Conservation (phyloP, 1,139 yeast species). For the Lodderomyces elongisporus region DNA sequence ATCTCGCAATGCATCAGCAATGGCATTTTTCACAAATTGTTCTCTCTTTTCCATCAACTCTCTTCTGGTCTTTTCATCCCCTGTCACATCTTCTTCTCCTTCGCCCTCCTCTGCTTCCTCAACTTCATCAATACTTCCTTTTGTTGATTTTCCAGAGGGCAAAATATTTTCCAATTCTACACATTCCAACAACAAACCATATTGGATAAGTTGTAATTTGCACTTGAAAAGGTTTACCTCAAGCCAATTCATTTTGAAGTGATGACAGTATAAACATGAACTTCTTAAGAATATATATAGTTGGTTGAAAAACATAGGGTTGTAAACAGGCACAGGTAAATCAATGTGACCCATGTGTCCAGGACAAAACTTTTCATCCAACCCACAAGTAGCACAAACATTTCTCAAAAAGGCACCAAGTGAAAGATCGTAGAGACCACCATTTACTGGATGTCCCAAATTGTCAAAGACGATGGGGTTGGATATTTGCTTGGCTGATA, state of each 20-base stretch:
- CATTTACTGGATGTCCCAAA: constrained; percentile 89
- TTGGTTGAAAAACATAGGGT: constrained; percentile 90
- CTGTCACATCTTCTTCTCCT: constrained; percentile 9
- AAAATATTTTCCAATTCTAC: constrained; percentile 64
- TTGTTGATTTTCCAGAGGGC: constrained; percentile 26
- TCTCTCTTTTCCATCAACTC: constrained; percentile 59
- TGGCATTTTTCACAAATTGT: constrained; percentile 62
- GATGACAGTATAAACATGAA: constrained; percentile 86
- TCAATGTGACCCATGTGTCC: constrained; percentile 99
- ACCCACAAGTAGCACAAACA: constrained; percentile 91
- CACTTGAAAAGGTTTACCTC: constrained; percentile 77
- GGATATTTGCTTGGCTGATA: constrained; percentile 92
- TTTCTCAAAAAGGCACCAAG: constrained; percentile 90
- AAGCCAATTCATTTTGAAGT: constrained; percentile 60
- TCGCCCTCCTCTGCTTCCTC: constrained; percentile 29
- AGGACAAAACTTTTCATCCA: constrained; percentile 92
- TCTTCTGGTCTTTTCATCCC: constrained; percentile 35
- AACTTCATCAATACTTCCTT: constrained; percentile 23
- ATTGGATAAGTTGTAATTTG: constrained; percentile 76
- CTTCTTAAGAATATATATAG: constrained; percentile 79
- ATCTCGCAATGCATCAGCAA: constrained; percentile 70
- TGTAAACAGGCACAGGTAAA: constrained; percentile 91
- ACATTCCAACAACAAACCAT: constrained; percentile 80
- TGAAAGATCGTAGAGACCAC: constrained; percentile 91
- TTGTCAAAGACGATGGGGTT: constrained; percentile 94